phyloP scores from a whole-genome alignment of 768 basidiomycete genomes.

The Suillus bovinus region DNA sequence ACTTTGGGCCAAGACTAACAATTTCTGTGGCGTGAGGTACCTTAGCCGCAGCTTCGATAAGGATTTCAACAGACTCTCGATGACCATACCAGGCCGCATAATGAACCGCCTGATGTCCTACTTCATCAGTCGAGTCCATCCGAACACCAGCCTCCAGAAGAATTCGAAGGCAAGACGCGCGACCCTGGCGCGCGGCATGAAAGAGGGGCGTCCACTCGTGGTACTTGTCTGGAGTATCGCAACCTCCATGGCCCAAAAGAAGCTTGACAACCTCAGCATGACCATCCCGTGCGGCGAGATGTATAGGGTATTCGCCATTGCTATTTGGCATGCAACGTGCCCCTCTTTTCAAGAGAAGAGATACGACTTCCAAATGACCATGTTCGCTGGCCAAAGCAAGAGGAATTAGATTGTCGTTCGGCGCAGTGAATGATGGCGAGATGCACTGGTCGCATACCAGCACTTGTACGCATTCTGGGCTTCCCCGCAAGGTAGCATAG shows the following conservation, averaged over 20 bases:
- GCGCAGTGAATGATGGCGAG: slow-evolving; percentile 54
- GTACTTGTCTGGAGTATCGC: slow-evolving; percentile 92
- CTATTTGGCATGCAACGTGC: slow-evolving; percentile 82
- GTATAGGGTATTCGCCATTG: slow-evolving; percentile 96
- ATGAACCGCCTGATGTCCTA: slow-evolving; percentile 81
- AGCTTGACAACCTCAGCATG: slow-evolving; percentile 82
- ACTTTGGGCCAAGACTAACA: slow-evolving; percentile 15
- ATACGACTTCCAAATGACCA: slow-evolving; percentile 83
- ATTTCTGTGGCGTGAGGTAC: slow-evolving; percentile 17
- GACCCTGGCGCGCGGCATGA: slow-evolving; percentile 90
- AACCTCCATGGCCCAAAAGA: slow-evolving; percentile 72
- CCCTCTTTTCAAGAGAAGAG: slow-evolving; percentile 73
- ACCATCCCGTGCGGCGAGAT: slow-evolving; percentile 92
- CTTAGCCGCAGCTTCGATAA: slow-evolving; percentile 45
- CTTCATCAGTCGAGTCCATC: slow-evolving; percentile 79
- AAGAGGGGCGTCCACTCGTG: slow-evolving; percentile 98
- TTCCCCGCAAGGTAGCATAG: slow-evolving; percentile 88
- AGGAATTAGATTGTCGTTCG: slow-evolving; percentile 74
- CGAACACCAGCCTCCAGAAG: slow-evolving; percentile 80
- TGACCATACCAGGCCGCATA: slow-evolving; percentile 98
- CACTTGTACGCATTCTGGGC: slow-evolving; percentile 79
- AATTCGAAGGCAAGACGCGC: slow-evolving; percentile 68
- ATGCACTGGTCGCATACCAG: slow-evolving; percentile 75
- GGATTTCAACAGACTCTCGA: slow-evolving; percentile 59
- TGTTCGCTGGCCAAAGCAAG: slow-evolving; percentile 89